A percentile compares a stretch with the other conserved stretches of the same genome.
Evolutionary conservation across 345 rosid genomes (phyloP).

Genomic region (Euphorbia pulcherrima): DNA sequence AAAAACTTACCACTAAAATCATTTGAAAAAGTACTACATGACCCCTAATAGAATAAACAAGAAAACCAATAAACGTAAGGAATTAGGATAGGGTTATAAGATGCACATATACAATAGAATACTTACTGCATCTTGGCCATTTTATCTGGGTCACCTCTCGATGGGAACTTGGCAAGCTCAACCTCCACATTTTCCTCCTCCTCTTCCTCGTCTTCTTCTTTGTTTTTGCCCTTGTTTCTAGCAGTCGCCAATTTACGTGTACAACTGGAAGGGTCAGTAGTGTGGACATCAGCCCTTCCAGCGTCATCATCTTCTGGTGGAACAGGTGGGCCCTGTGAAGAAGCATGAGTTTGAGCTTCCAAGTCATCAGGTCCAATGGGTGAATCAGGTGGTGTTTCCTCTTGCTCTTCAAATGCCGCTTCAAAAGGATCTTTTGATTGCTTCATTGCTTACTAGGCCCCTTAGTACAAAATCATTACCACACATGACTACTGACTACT

Average conservation of each 20-base stretch:
- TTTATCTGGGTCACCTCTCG: slow-evolving; percentile 69
- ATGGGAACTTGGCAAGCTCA: slow-evolving; percentile 69
- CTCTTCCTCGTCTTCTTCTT: slow-evolving; percentile 69
- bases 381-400: slow-evolving; percentile 64
- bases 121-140: slow-evolving; percentile 90
- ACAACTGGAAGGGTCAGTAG: slow-evolving; percentile 23
- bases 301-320: slow-evolving; percentile 13
- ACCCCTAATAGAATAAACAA: not conserved
- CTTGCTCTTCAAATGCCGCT: slow-evolving; percentile 78
- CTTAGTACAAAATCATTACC: no score
- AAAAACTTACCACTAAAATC: not conserved
- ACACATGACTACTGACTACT: no score
- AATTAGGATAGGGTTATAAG: not conserved
- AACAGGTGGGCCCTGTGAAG: slow-evolving; percentile 17
- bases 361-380: slow-evolving; percentile 44
- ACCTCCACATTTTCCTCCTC: slow-evolving; percentile 90
- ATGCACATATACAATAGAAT: not conserved
- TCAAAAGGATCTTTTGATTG: slow-evolving; percentile 90
- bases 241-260: slow-evolving; percentile 13
- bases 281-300: not conserved
- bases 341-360: slow-evolving; percentile 25
- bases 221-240: slow-evolving; percentile 35
- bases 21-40: not conserved
- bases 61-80: not conserved
- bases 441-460: slow-evolving; percentile 51